phyloP scores from a whole-genome alignment of 257 asterid species.

The Plantago major region DNA sequence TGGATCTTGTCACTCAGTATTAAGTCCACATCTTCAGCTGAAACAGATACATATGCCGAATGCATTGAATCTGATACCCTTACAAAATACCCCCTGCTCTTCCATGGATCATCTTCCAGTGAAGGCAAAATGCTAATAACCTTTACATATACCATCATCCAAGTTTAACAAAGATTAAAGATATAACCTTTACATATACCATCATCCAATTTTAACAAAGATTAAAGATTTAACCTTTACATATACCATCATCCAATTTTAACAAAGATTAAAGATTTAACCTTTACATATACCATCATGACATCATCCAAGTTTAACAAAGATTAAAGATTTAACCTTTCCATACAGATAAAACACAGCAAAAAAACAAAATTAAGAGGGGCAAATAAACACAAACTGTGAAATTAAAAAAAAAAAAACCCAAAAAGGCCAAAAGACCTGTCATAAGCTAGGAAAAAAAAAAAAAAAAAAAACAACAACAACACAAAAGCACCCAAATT shows the following conservation, averaged over 20 bases:
- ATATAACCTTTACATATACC: background rate
- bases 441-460: conserved; percentile 63
- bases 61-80: conserved; percentile 95
- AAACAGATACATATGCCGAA: conserved; percentile 84
- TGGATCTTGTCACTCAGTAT: conserved; percentile 74
- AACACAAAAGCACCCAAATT: background rate
- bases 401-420: background rate
- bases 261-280: conserved; percentile 26
- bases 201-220: too few species aligned
- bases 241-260: background rate
- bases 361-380: too few species aligned
- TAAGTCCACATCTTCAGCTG: conserved; percentile 70
- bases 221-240: background rate
- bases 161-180: background rate
- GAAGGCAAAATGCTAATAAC: conserved; percentile 85
- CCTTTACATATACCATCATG: conserved; percentile 33
- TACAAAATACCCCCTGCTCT: conserved; percentile 76
- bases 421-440: background rate
- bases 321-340: background rate
- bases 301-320: background rate
- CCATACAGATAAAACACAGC: background rate
- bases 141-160: conserved; percentile 25
- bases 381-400: too few species aligned
- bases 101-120: conserved; percentile 91
- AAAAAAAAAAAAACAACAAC: conserved; percentile 22